Evolutionary conservation across 495 filamentous ascomycete genomes (phyloP), one percentile per base, ranked within the genome.

Genomic region (Lophiostoma macrostomum): DNA sequence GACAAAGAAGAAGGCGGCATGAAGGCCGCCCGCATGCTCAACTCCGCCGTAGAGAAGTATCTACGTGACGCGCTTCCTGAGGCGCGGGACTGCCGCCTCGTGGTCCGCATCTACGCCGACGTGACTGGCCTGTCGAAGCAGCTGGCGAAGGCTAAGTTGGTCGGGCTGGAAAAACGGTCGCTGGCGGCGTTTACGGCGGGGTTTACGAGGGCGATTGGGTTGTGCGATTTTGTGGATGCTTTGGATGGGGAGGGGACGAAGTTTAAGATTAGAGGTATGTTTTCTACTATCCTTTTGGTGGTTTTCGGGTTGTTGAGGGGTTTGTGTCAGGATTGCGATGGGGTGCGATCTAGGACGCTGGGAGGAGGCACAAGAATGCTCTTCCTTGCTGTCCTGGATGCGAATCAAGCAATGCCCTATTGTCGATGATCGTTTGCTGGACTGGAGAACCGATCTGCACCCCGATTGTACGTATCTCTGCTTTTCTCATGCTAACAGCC

Each of bases 211-310:
- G 74, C 80, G 0, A 76, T 80, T 31, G 75, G 78, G 22, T 63
- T 83, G 3, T 82, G 79, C 58, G 80, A 83, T 30, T 80, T 81
- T 58, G 69, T 84, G 12, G 82, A 84, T 59, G 80, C 78, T 14
- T 35, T 48, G 32, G 81, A 80, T 10, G 73, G 80, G 53, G 79
- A 84, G 49, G 76, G 77, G n/a, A 76, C 80, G 11, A 76, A 80
- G 40, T 74, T 73, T 54, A 84, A 83, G 52, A 74, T 84, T 63
- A 64, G 78, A 77, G 57, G 57, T 60, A 51, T 12, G 35, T 13
- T 25, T 49, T 29, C 18, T n/a, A n/a, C n/a, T n/a, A n/a, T n/a
- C n/a, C n/a, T n/a, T n/a, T n/a, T n/a, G n/a, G n/a, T n/a, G n/a
- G n/a, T n/a, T n/a, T n/a, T n/a, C n/a, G n/a, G n/a, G n/a, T n/a